Evolutionary conservation across 2,329 filamentous ascomycete species (phyloP).

Genomic region (Penicillium thymicola): DNA sequence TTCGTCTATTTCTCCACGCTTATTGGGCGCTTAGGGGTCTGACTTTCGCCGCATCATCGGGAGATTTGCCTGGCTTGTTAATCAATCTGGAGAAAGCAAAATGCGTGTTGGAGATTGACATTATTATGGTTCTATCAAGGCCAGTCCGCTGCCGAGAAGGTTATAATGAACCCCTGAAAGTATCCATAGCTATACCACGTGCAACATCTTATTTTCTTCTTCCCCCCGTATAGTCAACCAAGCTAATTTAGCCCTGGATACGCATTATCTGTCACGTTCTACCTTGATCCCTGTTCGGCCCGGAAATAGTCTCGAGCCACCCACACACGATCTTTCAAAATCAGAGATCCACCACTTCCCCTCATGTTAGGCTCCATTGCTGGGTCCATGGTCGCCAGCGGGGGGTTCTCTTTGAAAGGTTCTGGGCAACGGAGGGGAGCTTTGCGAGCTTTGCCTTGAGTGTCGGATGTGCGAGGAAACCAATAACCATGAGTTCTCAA

Average conservation of each 20-base stretch:
- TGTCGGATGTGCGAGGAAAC: background rate
- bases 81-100: constrained; percentile 16
- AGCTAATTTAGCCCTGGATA: background rate
- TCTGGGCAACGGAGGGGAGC: constrained; percentile 8
- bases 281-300: constrained; percentile 12
- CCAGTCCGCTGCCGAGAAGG: background rate
- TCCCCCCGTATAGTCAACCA: background rate
- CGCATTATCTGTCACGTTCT: constrained; percentile 6
- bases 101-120: background rate
- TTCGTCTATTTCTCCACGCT: constrained; percentile 16
- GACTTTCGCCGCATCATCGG: constrained; percentile 14
- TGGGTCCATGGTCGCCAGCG: constrained; percentile 15
- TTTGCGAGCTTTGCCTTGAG: background rate
- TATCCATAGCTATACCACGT: background rate
- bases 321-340: constrained; percentile 5
- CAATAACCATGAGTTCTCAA: constrained; percentile 23
- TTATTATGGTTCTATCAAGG: constrained; percentile 6
- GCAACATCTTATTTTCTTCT: background rate
- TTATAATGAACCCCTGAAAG: background rate
- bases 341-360: constrained; percentile 2
- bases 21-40: constrained; percentile 25
- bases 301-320: constrained; percentile 12
- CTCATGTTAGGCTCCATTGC: constrained; percentile 12
- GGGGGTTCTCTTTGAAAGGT: constrained; percentile 5
- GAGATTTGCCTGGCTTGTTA: constrained; percentile 12